Evolutionary conservation across 805 yeast genomes (phyloP).

Genomic region (Allodekkera sacchari): DNA sequence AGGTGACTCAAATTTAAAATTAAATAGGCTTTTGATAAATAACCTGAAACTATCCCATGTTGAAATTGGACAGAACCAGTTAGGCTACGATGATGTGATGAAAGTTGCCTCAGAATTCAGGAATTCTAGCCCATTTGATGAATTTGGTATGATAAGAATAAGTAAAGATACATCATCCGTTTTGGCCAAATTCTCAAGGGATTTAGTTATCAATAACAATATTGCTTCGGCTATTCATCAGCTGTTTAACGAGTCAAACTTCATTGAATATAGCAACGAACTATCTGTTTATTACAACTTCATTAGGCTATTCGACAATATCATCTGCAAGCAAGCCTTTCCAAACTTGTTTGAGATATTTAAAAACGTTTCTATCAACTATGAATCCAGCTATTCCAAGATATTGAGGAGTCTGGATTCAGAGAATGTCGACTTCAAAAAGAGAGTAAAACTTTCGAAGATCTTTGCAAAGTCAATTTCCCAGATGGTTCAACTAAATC

Average conservation of each 20-base stretch:
- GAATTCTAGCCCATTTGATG: not conserved
- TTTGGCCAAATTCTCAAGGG: constrained; percentile 2
- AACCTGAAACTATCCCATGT: constrained; percentile 6
- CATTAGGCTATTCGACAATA: constrained; percentile 2
- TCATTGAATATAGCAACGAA: constrained; percentile 3
- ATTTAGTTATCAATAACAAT: constrained; percentile 4
- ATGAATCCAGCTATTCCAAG: constrained; percentile 2
- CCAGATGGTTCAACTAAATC: not conserved
- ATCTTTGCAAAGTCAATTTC: constrained; percentile 1
- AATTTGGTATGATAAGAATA: constrained; percentile 3
- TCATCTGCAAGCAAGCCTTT: constrained; percentile 4
- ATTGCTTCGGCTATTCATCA: constrained; percentile 1
- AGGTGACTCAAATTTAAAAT: constrained; percentile 8
- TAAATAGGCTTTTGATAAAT: constrained; percentile 8
- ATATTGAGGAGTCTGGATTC: constrained; percentile 3
- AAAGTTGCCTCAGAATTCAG: constrained; percentile 2
- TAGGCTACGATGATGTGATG: constrained; percentile 6
- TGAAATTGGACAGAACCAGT: constrained; percentile 2
- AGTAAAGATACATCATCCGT: constrained; percentile 3
- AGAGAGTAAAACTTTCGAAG: constrained; percentile 3
- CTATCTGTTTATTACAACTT: constrained; percentile 5
- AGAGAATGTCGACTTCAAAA: constrained; percentile 4
- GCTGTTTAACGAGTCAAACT: constrained; percentile 1
- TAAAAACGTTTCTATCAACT: constrained; percentile 2
- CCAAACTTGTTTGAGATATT: constrained; percentile 2